A percentile compares a stretch with the other conserved stretches of the same genome.
Conservation (phyloP, 108 stramenopile genomes). For the Skeletonema potamos region DNA sequence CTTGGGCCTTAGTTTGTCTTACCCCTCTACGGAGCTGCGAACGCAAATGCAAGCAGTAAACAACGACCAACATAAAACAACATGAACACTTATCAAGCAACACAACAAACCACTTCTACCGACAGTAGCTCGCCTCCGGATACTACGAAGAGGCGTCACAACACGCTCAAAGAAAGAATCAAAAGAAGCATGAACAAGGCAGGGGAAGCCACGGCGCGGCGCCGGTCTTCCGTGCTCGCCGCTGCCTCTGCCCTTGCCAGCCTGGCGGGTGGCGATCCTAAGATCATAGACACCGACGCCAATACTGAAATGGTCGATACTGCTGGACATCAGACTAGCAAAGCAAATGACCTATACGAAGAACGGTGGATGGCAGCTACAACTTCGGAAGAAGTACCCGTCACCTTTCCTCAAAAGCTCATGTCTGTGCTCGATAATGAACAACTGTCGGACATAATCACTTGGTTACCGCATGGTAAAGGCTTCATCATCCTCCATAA, state of each 20-base stretch:
- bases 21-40: too few species aligned
- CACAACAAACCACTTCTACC: not conserved
- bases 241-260: slow-evolving; percentile 40
- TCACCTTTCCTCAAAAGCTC: slow-evolving; percentile 38
- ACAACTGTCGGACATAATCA: slow-evolving; percentile 50
- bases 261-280: slow-evolving; percentile 4
- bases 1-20: too few species aligned
- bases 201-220: not conserved
- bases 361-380: not conserved
- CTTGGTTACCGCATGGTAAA: slow-evolving; percentile 67
- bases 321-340: not conserved
- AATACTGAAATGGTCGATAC: not conserved
- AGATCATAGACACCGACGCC: not conserved
- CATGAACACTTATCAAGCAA: not conserved
- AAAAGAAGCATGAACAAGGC: slow-evolving; percentile 1
- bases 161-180: slow-evolving; percentile 13
- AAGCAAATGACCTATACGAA: not conserved
- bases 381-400: not conserved
- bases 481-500: slow-evolving; percentile 66
- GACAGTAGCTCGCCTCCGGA: not conserved
- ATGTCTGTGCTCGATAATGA: slow-evolving; percentile 58
- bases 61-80: not conserved
- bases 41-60: too few species aligned
- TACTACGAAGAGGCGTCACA: not conserved
- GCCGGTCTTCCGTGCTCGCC: slow-evolving; percentile 19